These are phyloP conservation scores for Prunus mira DNA, from an alignment of 306 rosid species.

Conservation along the genomic window DNA sequence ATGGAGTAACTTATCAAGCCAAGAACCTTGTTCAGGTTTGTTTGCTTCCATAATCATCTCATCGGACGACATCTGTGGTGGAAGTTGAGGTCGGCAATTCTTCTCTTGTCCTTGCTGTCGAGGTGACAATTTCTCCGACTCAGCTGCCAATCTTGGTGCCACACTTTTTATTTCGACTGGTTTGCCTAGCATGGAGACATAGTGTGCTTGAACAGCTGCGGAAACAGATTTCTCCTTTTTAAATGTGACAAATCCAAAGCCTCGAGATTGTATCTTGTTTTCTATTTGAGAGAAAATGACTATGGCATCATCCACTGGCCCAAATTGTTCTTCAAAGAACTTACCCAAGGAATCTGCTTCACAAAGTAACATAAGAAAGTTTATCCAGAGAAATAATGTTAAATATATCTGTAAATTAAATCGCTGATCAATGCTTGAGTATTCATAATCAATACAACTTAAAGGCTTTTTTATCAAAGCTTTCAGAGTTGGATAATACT, in stretches of 20 bases:
- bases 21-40: constrained; percentile 21
- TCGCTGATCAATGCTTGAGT: neutral
- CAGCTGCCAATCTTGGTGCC: constrained; percentile 20
- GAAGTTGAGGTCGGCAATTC: constrained; percentile 10
- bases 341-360: constrained; percentile 27
- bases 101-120: constrained; percentile 4
- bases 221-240: constrained; percentile 34
- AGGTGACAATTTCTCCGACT: constrained; percentile 15
- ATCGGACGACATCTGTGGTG: neutral
- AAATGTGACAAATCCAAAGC: constrained; percentile 40
- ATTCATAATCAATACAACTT: neutral
- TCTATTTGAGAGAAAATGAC: constrained; percentile 28
- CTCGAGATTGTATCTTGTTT: constrained; percentile 31
- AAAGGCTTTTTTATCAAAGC: neutral
- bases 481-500: constrained; percentile 7
- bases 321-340: constrained; percentile 38
- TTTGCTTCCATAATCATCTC: constrained; percentile 18
- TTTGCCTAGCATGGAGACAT: constrained; percentile 27
- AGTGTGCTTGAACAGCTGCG: constrained; percentile 30
- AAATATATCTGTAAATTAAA: neutral
- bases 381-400: neutral
- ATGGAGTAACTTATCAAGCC: constrained; percentile 14
- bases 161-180: constrained; percentile 36
- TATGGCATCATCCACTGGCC: constrained; percentile 34
- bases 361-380: neutral